Base-by-base conservation (phyloP, 2,329 filamentous ascomycete genomes). In the Exophiala alcalophila region DNA sequence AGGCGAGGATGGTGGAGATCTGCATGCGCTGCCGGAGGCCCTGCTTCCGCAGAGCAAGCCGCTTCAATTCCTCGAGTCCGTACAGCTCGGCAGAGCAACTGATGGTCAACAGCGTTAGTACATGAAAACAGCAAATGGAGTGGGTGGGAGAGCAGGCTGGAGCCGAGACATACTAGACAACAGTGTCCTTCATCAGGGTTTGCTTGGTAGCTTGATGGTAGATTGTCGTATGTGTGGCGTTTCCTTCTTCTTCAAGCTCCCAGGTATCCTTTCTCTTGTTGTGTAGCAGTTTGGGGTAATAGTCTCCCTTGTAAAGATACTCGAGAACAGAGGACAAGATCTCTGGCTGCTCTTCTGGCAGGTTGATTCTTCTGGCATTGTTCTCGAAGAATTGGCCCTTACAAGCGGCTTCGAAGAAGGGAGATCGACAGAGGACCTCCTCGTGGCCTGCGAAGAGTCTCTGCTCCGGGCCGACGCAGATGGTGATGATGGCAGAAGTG, bases 221-320 rank as follows among this genome's bases (percentile, higher is more conserved):
- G 51, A 94, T 73, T 4, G 83, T 88, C 28, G 80, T 77, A 15
- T 67, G 62, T 21, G 63, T 66, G 15, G 16, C 68, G 65, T 51
- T 73, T 61, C 45, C 73, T 1, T 67, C 63, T 35, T 80, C 77
- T 64, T 94, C 88, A n/a, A 95, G 71, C 61, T 85, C 83, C 83
- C 86, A 95, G 38, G 79, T 82, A 64, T 87, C 81, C 41, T 79
- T 78, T 52, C 83, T 81, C 71, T 89, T 88, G 69, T 91, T 87
- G 67, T 88, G 87, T 43, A 87, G 68, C 16, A 94, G 74, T 12
- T 84, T 83, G 3, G 90, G 89, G 57, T 83, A 90, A 69, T 95
- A 95, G 66, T 95, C 90, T 52, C 89, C 89, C 68, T 94, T 94
- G 76, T 94, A 94, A 43, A 96, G 80, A 57, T 84, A 95, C 62